Base-by-base conservation (phyloP, 2,329 filamentous ascomycete species). In the Hysterium pulicare region DNA sequence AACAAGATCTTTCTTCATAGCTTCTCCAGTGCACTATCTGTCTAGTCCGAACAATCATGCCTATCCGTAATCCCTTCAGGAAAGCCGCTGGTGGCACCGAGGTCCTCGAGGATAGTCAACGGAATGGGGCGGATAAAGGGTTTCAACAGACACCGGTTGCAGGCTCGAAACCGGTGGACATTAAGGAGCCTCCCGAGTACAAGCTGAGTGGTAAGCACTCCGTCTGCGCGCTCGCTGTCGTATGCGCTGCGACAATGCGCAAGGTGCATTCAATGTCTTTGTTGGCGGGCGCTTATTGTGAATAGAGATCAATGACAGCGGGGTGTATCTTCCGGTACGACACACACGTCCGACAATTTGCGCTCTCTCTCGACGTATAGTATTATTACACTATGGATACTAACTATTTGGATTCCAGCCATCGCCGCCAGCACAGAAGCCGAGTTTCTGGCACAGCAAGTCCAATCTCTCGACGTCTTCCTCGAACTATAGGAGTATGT, bases 241-340 rank as follows among this genome's bases (percentile, higher is more conserved):
- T 33, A 15, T 21, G 24, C 17, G 31, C 26, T 9, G n/a, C 33
- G 38, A 21, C 15, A 32, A 20, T 15, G 24, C 20, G 33, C 11
- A 31, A 7, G 19, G 22, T 19, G 36, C 15, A 19, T 34, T 9
- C 32, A 10, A 19, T 16, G n/a, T n/a, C n/a, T n/a, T n/a, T 40
- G 13, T 16, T 31, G 31, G 45, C 42, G 21, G 52, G 61, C 49
- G 55, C 61, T 65, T 50, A 62, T 51, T 47, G 26, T 40, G 48
- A 34, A 55, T 65, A 96, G 91, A 96, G 52, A 93, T 97, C 67
- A 94, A 95, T 64, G 90, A 95, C 69, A 94, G 87, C 66, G 91
- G 91, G 53, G 86, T 95, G 48, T 97, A 95, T 71, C 80, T 97
- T 54, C 91, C 91, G 57, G 89, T 93, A 82, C 70, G 81, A 57